Conservation (phyloP, 2,329 filamentous ascomycete genomes). For the Aspergillus vadensis region DNA sequence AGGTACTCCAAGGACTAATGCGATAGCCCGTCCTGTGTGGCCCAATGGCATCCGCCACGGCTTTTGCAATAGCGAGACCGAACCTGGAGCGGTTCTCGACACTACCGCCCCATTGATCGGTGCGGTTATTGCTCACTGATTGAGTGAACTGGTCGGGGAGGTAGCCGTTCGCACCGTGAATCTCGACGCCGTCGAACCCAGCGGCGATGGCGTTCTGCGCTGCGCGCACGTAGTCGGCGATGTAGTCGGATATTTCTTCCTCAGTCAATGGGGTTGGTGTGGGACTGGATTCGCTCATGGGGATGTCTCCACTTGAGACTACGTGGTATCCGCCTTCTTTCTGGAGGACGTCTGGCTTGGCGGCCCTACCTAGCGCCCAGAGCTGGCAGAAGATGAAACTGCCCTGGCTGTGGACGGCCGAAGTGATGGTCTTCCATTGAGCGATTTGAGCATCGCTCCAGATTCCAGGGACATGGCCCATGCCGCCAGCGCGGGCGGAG, state of each 20-base stretch:
- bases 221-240: slow-evolving; percentile 44
- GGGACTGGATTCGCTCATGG: slow-evolving; percentile 36
- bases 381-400: slow-evolving; percentile 63
- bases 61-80: slow-evolving; percentile 51
- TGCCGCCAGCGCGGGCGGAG: slow-evolving; percentile 49
- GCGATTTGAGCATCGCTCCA: slow-evolving; percentile 56
- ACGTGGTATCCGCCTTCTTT: slow-evolving; percentile 2
- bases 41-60: slow-evolving; percentile 45
- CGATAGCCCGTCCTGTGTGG: slow-evolving; percentile 44
- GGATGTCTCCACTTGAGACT: slow-evolving; percentile 38
- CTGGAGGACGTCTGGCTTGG: slow-evolving; percentile 36
- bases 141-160: slow-evolving; percentile 53
- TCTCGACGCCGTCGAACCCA: slow-evolving; percentile 53
- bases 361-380: slow-evolving; percentile 60
- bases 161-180: slow-evolving; percentile 51
- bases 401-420: slow-evolving; percentile 64
- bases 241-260: slow-evolving; percentile 44
- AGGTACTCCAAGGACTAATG: slow-evolving; percentile 41
- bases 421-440: slow-evolving; percentile 61
- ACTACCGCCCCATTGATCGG: slow-evolving; percentile 51
- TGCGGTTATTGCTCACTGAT: slow-evolving; percentile 47
- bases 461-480: slow-evolving; percentile 58
- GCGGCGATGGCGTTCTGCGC: slow-evolving; percentile 54
- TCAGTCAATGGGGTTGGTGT: slow-evolving; percentile 29
- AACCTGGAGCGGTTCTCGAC: slow-evolving; percentile 55